Evolutionary conservation across 495 filamentous ascomycete genomes (phyloP), one percentile per base, ranked within the genome.

Genomic region (Trichoderma asperelloides): DNA sequence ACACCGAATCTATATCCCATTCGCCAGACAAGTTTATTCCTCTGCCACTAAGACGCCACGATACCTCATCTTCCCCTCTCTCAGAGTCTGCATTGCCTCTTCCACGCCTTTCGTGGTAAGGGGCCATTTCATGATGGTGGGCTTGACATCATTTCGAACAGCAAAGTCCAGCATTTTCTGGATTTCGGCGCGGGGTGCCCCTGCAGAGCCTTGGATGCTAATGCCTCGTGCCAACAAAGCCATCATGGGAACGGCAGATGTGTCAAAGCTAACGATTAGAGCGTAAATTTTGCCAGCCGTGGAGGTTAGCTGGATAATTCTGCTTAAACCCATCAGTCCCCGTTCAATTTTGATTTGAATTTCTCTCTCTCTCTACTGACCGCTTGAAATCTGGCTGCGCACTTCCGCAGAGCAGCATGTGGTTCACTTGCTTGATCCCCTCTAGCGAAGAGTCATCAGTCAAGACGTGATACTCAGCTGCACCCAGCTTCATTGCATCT

Each of bases 131-230:
- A 85, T 77, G 13, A 81, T 75, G 8, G 86, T 75, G 2, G 86
- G 85, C 75, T 82, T 82, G 71, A 89, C 82, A 1, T 76, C 69
- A 68, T 88, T 82, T 51, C 71, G 69, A 0, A 84, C 83, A 0
- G 84, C 83, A 70, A 88, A 88, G 7, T 79, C 76, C 16, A 88
- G 71, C 86, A 89, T 89, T 49, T 82, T 76, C 2, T 71, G 75
- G 68, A 85, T 81, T 3, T 81, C 71, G 68, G 77, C 69, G n/a
- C 84, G 70, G 0, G 83, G 68, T 11, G 82, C 79, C 7, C 87
- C 81, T 33, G 86, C 69, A 8, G 75, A 78, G n/a, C 85, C 86
- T 66, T 86, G 82, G 0, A 88, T 71, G 0, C 73, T 74, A 40
- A 87, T 69, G 7, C 84, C 85, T 11, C 76, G 71, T 40, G 63